Evolutionary conservation across 306 rosid genomes (phyloP), one percentile per base, ranked within the genome.

Genomic region (Quercus bicolor): DNA sequence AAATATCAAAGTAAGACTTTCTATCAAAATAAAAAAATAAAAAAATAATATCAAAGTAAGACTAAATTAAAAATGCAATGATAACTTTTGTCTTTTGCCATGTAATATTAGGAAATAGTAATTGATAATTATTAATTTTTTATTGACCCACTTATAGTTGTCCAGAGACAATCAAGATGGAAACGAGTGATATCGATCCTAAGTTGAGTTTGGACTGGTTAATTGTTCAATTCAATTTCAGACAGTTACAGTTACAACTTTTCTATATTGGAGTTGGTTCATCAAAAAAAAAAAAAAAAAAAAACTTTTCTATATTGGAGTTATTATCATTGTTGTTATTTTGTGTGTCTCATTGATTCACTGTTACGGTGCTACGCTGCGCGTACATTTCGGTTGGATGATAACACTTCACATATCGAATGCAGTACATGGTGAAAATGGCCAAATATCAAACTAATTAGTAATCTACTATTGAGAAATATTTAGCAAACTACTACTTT

Each of bases 401-500:
- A 2, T 48, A 48, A 48, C 15, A 48, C 53, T 3, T 12, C 53
- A 48, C 16, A 2, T 45, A 1, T n/a, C n/a, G n/a, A n/a, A n/a
- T n/a, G n/a, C 14, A 45, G 37, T 0, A 31, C 37, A 33, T 5
- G 37, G 6, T 5, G 1, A 33, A 33, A 33, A 33, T 33, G 6
- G 6, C 37, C 6, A 5, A 33, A 1, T 33, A 33, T 0, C 6
- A 33, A 33, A 33, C 1, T 5, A 33, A 33, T 33, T 5, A 33
- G 37, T 33, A 33, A 33, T 33, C 0, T 5, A 33, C 1, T 0
- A 5, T 0, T 33, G 0, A 0, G 5, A 33, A 33, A 33, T 33
- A 33, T 33, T 33, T 33, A 33, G 0, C 1, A 5, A 0, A 5
- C 0, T 33, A 33, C 0, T 0, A 33, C 1, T 33, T 33, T 31